Percentiles rank a stretch among this genome's conserved stretches.
Conservation (phyloP, 768 basidiomycete species). For the Collybiopsis confluens region DNA sequence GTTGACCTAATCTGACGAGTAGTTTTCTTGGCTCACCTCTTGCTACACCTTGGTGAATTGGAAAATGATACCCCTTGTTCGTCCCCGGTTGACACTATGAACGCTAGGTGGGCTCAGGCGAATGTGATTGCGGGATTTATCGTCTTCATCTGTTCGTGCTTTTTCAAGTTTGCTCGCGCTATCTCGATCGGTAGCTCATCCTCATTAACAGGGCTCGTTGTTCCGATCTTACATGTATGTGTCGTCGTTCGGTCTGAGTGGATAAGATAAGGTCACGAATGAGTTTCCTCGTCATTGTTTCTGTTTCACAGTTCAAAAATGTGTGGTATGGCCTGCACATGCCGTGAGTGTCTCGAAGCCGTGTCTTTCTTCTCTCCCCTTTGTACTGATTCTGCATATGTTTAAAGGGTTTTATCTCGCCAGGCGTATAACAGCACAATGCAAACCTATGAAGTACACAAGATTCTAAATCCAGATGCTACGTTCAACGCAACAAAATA, state of each 20-base stretch:
- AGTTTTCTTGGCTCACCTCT: conserved; percentile 45
- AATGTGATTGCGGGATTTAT: conserved; percentile 62
- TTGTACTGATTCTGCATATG: conserved; percentile 19
- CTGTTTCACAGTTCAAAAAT: conserved; percentile 41
- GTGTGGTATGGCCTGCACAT: conserved; percentile 56
- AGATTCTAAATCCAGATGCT: conserved; percentile 35
- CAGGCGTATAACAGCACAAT: conserved; percentile 61
- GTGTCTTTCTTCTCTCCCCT: conserved; percentile 6
- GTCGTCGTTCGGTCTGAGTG: conserved; percentile 12
- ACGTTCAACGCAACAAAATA: conserved; percentile 42
- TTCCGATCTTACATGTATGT: conserved; percentile 43
- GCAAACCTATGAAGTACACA: conserved; percentile 33
- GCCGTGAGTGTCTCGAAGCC: conserved; percentile 38
- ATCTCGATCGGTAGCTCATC: conserved; percentile 1
- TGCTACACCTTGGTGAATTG: conserved; percentile 51
- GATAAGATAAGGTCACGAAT: conserved; percentile 11
- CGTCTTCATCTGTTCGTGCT: conserved; percentile 55
- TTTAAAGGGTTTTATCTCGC: conserved; percentile 41
- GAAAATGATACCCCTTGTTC: too few species aligned
- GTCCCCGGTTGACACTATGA: too few species aligned
- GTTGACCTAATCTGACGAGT: neutral
- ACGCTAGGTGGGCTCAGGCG: conserved; percentile 69
- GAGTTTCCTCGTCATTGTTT: too few species aligned
- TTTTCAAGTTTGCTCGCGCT: conserved; percentile 10
- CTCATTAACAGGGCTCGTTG: conserved; percentile 37